These are phyloP conservation scores for Eustoma russellianum DNA, from an alignment of 257 asterid genomes.

Conservation along the genomic window DNA sequence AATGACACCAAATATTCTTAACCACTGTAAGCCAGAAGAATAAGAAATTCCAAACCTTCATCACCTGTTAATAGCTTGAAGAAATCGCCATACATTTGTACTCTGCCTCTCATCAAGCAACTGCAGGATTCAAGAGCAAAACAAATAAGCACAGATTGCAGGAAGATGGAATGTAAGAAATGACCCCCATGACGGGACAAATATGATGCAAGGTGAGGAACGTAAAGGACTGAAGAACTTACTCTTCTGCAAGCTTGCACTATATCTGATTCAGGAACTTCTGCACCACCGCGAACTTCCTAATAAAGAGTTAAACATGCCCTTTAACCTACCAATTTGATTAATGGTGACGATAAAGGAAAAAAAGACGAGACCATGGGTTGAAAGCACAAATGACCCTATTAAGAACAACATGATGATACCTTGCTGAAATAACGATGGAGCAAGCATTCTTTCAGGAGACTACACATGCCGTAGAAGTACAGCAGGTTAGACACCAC, in stretches of 20 bases:
- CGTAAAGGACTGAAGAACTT: constrained; percentile 21
- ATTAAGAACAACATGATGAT: neutral
- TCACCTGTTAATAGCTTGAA: constrained; percentile 73
- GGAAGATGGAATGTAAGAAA: constrained; percentile 1
- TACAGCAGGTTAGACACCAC: constrained; percentile 85
- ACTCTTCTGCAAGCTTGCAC: constrained; percentile 95
- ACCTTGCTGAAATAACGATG: constrained; percentile 89
- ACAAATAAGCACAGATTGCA: neutral
- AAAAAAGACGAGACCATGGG: too few species aligned
- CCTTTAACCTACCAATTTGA: constrained; percentile 7
- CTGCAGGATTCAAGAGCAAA: constrained; percentile 24
- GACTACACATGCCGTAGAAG: constrained; percentile 74
- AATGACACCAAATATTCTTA: neutral
- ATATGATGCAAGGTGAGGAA: constrained; percentile 1
- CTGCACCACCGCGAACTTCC: constrained; percentile 74
- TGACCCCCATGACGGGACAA: neutral
- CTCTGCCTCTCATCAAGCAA: constrained; percentile 88
- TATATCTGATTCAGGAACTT: constrained; percentile 73
- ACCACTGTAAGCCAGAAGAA: neutral
- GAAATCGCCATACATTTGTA: constrained; percentile 59
- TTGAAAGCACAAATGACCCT: neutral
- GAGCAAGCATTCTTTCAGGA: constrained; percentile 71
- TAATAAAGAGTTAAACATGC: constrained; percentile 14
- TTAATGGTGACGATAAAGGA: neutral
- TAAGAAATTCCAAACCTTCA: neutral